phyloP scores from a whole-genome alignment of 768 basidiomycete species.

The Cyathus striatus region DNA sequence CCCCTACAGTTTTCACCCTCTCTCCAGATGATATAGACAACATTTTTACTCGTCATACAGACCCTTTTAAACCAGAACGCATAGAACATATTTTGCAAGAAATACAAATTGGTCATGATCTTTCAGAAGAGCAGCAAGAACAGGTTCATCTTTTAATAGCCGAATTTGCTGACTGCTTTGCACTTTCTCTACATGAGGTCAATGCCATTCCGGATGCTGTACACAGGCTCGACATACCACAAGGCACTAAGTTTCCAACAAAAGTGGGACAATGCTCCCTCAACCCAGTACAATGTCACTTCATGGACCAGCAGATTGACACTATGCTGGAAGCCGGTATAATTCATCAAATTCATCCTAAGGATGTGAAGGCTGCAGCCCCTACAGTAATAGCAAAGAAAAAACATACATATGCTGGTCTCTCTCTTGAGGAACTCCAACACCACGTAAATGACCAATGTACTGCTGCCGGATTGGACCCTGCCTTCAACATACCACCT shows the following conservation, averaged over 20 bases:
- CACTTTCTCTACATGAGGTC: neutral
- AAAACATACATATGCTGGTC: slow-evolving; percentile 15
- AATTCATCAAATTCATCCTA: slow-evolving; percentile 15
- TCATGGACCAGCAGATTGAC: slow-evolving; percentile 18
- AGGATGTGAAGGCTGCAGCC: slow-evolving; percentile 23
- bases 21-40: neutral
- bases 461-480: slow-evolving; percentile 10
- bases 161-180: neutral
- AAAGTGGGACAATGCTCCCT: slow-evolving; percentile 20
- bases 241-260: slow-evolving; percentile 14
- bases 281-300: slow-evolving; percentile 20
- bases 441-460: slow-evolving; percentile 24
- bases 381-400: slow-evolving; percentile 26
- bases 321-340: slow-evolving; percentile 22
- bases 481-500: slow-evolving; percentile 8
- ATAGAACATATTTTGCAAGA: neutral
- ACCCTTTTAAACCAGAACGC: neutral
- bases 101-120: neutral
- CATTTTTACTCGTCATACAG: neutral
- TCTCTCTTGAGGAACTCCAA: slow-evolving; percentile 22
- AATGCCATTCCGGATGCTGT: slow-evolving; percentile 12
- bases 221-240: slow-evolving; percentile 21
- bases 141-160: neutral
- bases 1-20: neutral
- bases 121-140: neutral